phyloP scores from a whole-genome alignment of 192 early-diverging fungal species.

The Bifiguratus adelaidae region DNA sequence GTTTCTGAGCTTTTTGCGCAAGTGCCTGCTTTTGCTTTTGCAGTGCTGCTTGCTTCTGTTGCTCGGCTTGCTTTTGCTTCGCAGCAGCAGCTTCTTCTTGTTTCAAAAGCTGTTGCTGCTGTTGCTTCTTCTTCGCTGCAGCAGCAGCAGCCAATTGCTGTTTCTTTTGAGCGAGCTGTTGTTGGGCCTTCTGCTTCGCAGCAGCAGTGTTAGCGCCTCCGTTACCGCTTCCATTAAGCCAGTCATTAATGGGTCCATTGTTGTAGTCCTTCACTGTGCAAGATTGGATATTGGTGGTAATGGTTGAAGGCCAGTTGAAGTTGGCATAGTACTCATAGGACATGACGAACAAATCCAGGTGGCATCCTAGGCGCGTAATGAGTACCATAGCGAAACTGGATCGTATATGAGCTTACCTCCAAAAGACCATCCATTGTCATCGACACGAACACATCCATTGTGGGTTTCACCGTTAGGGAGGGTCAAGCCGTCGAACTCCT shows the following conservation, averaged over 20 bases:
- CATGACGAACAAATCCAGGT: conserved; percentile 20
- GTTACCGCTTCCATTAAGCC: no score
- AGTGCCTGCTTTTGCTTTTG: no score
- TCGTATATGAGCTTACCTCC: conserved; percentile 1
- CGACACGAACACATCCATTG: conserved; percentile 26
- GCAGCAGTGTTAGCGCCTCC: no score
- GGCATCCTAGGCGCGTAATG: conserved; percentile 3
- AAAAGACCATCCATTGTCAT: conserved; percentile 21
- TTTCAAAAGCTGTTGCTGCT: no score
- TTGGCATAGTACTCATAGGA: conserved; percentile 9
- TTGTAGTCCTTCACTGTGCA: background rate
- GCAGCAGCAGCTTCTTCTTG: no score
- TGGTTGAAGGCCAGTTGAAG: background rate
- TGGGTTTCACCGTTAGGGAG: conserved; percentile 13
- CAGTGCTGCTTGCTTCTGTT: no score
- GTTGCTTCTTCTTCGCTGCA: no score
- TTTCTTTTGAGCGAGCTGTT: no score
- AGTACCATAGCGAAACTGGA: background rate
- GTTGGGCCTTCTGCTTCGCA: no score
- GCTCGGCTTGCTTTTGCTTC: no score
- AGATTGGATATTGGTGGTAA: background rate
- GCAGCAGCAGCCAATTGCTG: no score
- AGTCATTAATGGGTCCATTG: background rate
- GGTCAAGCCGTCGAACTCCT: conserved; percentile 5
- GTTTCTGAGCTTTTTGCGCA: no score